Evolutionary conservation across 495 filamentous ascomycete genomes (phyloP).

Genomic region (Evansstolkia leycettana): DNA sequence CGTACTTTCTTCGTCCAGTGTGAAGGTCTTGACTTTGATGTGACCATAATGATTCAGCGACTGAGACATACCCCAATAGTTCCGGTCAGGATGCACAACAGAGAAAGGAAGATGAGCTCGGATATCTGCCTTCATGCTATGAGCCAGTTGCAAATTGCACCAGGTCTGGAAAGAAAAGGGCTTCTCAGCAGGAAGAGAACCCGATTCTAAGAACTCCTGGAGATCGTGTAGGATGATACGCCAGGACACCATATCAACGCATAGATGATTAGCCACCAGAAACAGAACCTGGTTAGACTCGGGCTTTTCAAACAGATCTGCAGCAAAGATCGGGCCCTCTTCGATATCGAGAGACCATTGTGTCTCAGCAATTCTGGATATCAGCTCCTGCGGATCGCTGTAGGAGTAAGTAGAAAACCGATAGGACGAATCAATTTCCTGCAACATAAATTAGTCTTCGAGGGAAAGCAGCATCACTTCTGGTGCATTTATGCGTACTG

Average conservation of each 20-base stretch:
- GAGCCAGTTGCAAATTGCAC: constrained; percentile 35
- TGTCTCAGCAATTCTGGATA: constrained; percentile 21
- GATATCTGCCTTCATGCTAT: constrained; percentile 15
- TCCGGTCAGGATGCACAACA: constrained; percentile 18
- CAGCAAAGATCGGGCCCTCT: constrained; percentile 30
- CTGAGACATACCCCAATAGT: constrained; percentile 43
- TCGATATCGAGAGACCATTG: constrained; percentile 29
- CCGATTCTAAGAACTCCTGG: constrained; percentile 43
- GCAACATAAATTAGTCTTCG: constrained; percentile 7
- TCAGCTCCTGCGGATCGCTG: constrained; percentile 18
- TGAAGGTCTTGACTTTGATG: constrained; percentile 28
- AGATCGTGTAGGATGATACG: constrained; percentile 54
- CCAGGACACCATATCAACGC: constrained; percentile 63
- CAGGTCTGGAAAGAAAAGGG: constrained; percentile 53
- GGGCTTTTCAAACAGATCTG: constrained; percentile 39
- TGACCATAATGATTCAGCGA: constrained; percentile 36
- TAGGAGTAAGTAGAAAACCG: constrained; percentile 21
- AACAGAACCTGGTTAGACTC: constrained; percentile 46
- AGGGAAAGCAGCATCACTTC: background rate
- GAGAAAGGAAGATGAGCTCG: constrained; percentile 20
- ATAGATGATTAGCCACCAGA: constrained; percentile 54
- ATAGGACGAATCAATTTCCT: constrained; percentile 33
- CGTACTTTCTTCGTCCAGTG: constrained; percentile 32
- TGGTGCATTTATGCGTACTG: constrained; percentile 7
- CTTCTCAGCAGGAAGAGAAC: constrained; percentile 23